Evolutionary conservation across 2,329 filamentous ascomycete species (phyloP).

Genomic region (Curvularia eragrostidis): DNA sequence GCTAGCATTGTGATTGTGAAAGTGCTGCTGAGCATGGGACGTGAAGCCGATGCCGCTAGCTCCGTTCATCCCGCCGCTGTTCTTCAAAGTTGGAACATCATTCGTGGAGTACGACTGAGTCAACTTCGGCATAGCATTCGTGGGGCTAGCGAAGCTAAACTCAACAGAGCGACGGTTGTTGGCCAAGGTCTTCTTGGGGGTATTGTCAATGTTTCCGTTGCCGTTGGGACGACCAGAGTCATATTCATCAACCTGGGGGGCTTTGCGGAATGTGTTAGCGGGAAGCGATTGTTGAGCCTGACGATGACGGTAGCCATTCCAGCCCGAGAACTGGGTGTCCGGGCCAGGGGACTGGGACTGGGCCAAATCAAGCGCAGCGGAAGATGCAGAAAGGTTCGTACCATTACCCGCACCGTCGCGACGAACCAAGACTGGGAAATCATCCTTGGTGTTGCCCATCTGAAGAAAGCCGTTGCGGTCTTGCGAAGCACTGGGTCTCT

Average conservation of each 20-base stretch:
- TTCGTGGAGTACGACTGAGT: constrained; percentile 90
- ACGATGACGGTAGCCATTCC: constrained; percentile 70
- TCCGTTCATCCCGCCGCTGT: constrained; percentile 59
- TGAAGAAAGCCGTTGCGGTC: constrained; percentile 74
- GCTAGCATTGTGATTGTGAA: constrained; percentile 78
- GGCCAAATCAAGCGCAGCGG: constrained; percentile 80
- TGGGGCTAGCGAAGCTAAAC: constrained; percentile 60
- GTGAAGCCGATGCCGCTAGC: constrained; percentile 40
- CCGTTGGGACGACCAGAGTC: constrained; percentile 46
- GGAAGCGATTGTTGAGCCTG: constrained; percentile 67
- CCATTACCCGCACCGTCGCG: constrained; percentile 64
- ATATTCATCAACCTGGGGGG: constrained; percentile 45
- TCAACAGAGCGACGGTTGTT: constrained; percentile 58
- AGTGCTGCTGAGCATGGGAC: constrained; percentile 65
- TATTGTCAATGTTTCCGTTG: constrained; percentile 52
- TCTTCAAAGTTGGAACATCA: constrained; percentile 87
- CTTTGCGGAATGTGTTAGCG: constrained; percentile 59
- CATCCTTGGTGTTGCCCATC: constrained; percentile 78
- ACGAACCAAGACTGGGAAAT: constrained; percentile 83
- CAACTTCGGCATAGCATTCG: constrained; percentile 72
- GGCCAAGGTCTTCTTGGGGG: constrained; percentile 48
- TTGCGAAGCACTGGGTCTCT: constrained; percentile 65
- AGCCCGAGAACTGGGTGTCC: constrained; percentile 64
- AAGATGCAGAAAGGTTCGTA: constrained; percentile 77
- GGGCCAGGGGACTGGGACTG: constrained; percentile 70